Percentiles rank a stretch among this genome's conserved stretches.
phyloP scores from a whole-genome alignment of 2,329 filamentous ascomycete genomes.

The Aureobasidium uvarum region DNA sequence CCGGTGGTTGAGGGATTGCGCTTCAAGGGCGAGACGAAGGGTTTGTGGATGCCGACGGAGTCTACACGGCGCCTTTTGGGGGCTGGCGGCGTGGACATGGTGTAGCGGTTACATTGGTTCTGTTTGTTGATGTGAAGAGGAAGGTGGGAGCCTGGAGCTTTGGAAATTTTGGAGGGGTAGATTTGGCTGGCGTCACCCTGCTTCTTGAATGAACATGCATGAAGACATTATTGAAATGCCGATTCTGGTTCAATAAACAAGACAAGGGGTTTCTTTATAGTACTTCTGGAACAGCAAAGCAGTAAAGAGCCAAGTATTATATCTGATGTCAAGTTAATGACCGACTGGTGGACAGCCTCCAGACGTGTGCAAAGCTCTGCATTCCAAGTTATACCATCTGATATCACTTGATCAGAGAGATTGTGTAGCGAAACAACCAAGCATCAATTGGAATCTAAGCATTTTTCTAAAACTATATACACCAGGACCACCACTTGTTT shows the following conservation, averaged over 20 bases:
- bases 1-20: constrained; percentile 29
- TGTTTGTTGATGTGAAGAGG: not conserved
- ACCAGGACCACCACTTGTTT: not conserved
- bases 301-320: not conserved
- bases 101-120: not conserved
- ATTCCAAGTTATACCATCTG: too few relatives aligned
- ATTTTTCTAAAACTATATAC: not conserved
- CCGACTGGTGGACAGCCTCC: too few relatives aligned
- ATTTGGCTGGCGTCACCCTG: not conserved
- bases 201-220: not conserved
- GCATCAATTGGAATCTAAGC: not conserved
- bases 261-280: too few relatives aligned
- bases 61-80: constrained; percentile 64
- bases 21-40: constrained; percentile 69
- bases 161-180: not conserved
- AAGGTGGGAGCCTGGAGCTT: not conserved
- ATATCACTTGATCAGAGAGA: not conserved
- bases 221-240: not conserved
- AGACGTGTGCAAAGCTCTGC: too few relatives aligned
- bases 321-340: not conserved
- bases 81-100: constrained; percentile 23
- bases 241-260: not conserved
- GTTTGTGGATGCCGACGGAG: constrained; percentile 60
- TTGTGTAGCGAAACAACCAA: not conserved
- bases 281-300: too few relatives aligned